These are phyloP conservation scores for Arxiozyma heterogenica DNA, from an alignment of 1,139 yeast genomes.

Conservation along the genomic window DNA sequence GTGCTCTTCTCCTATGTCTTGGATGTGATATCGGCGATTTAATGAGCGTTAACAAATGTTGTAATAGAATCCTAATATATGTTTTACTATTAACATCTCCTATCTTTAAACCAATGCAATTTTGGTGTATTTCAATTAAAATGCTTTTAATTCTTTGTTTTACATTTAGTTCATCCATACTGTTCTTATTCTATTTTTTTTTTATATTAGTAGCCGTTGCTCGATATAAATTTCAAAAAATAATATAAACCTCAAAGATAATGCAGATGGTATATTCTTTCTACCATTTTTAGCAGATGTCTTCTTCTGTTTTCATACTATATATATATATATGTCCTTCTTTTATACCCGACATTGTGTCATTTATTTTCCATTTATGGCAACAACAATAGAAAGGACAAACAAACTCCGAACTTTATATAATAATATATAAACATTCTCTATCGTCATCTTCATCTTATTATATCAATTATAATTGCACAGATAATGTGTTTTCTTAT, in stretches of 20 bases:
- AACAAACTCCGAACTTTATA: not conserved
- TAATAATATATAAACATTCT: no score
- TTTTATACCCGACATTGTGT: no score
- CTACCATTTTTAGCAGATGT: no score
- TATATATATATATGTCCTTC: no score
- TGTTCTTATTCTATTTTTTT: not conserved
- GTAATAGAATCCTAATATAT: slow-evolving; percentile 15
- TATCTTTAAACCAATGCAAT: slow-evolving; percentile 18
- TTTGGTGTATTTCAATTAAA: slow-evolving; percentile 11
- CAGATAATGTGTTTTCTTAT: no score
- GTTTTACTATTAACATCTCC: slow-evolving; percentile 11
- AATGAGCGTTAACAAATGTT: slow-evolving; percentile 17
- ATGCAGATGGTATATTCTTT: no score
- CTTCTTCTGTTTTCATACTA: no score
- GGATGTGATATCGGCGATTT: slow-evolving; percentile 16
- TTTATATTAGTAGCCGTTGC: no score
- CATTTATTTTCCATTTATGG: not conserved
- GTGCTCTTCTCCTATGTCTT: slow-evolving; percentile 21
- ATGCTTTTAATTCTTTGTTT: slow-evolving; percentile 7
- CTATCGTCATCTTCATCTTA: no score
- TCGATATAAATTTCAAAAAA: no score
- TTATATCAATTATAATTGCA: no score
- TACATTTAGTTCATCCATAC: slow-evolving; percentile 2
- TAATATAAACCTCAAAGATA: no score
- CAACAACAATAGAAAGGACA: not conserved